Evolutionary conservation across 192 early-diverging fungal genomes (phyloP).

Genomic region (Backusella luteola): DNA sequence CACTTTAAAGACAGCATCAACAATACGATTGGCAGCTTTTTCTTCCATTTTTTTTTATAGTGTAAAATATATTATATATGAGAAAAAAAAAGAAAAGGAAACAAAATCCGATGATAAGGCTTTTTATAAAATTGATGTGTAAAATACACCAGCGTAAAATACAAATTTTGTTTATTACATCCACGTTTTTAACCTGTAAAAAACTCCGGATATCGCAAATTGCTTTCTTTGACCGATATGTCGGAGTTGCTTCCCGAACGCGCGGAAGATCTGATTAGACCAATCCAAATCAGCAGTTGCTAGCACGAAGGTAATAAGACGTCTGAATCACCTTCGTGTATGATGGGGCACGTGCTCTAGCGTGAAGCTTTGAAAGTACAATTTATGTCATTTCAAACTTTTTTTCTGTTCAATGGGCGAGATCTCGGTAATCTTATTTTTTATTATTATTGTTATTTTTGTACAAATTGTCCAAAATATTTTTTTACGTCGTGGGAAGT

Average conservation of each 20-base stretch:
- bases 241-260: neutral
- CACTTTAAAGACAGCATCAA: conserved; percentile 44
- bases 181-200: neutral
- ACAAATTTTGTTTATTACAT: neutral
- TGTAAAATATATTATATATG: neutral
- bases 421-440: neutral
- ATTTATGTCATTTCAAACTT: neutral
- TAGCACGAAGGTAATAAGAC: neutral
- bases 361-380: neutral
- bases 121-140: neutral
- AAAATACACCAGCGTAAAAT: conserved; percentile 13
- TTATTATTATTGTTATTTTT: neutral
- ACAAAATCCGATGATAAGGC: neutral
- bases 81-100: conserved; percentile 1
- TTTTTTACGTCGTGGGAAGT: neutral
- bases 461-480: neutral
- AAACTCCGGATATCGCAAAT: neutral
- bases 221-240: neutral
- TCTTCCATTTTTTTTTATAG: conserved; percentile 8
- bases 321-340: neutral
- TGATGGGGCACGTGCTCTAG: neutral
- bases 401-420: neutral
- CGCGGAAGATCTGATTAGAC: neutral
- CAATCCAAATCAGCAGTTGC: neutral
- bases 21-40: conserved; percentile 20